Percentiles rank a stretch among this genome's conserved stretches.
phyloP scores from a whole-genome alignment of 2,329 filamentous ascomycete species.

The Trichoderma endophyticum region DNA sequence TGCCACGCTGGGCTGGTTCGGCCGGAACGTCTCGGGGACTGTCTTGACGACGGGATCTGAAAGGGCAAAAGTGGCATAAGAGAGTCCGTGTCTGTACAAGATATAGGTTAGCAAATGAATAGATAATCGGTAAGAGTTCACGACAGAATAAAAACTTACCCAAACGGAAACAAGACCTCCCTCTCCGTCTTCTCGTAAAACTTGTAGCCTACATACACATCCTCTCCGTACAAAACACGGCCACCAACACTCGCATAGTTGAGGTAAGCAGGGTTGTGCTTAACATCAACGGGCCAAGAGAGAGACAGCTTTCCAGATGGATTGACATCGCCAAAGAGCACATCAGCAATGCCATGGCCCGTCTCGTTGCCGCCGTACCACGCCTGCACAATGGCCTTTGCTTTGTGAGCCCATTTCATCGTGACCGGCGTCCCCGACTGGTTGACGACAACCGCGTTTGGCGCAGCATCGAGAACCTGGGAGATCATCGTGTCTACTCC shows the following conservation, averaged over 20 bases:
- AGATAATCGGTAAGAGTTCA: no score
- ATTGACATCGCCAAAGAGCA: background rate
- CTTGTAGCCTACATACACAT: conserved; percentile 1
- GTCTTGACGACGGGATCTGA: background rate
- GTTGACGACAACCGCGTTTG: background rate
- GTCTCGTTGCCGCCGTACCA: conserved; percentile 6
- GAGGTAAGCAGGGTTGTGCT: background rate
- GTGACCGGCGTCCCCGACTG: conserved; percentile 1
- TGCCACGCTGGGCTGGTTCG: background rate
- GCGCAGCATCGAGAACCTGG: background rate
- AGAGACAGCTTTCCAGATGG: background rate
- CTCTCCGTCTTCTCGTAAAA: conserved; percentile 2
- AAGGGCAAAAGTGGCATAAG: background rate
- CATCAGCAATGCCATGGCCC: background rate
- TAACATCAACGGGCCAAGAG: background rate
- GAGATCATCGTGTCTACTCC: background rate
- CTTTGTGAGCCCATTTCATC: background rate
- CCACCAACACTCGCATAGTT: conserved; percentile 5
- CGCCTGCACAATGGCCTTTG: background rate
- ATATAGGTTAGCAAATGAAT: background rate
- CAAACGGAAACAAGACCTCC: background rate
- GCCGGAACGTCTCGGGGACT: background rate
- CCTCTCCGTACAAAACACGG: background rate
- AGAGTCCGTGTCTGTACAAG: background rate
- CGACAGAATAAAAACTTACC: background rate